Evolutionary conservation across 1,139 yeast species (phyloP).

Genomic region (Sugiyamaella pinicola): DNA sequence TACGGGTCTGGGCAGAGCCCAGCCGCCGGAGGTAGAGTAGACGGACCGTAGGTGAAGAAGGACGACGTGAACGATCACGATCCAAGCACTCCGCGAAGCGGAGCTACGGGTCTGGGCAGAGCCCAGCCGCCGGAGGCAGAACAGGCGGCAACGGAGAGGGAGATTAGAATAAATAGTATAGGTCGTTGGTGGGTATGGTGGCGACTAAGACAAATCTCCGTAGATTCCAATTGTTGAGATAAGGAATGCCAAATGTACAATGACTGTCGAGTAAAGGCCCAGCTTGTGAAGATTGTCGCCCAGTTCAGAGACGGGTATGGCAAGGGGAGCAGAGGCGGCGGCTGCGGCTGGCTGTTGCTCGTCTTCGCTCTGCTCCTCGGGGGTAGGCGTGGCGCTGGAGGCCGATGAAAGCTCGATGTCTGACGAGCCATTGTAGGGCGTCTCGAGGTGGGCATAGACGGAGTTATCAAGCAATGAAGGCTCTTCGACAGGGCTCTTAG

Average conservation of each 20-base stretch:
- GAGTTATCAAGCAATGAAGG: slow-evolving; percentile 34
- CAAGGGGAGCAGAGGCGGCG: background rate
- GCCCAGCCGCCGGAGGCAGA: too few relatives aligned
- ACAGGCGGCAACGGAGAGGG: too few relatives aligned
- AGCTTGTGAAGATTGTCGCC: slow-evolving; percentile 7
- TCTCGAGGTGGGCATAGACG: slow-evolving; percentile 30
- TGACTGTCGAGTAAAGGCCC: slow-evolving; percentile 25
- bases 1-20: too few relatives aligned
- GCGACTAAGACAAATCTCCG: slow-evolving; percentile 33
- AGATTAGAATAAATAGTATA: slow-evolving; percentile 11
- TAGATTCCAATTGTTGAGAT: slow-evolving; percentile 38
- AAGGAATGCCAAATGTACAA: slow-evolving; percentile 33
- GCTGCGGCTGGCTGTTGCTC: background rate
- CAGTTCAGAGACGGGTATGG: slow-evolving; percentile 11
- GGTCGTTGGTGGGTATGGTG: background rate
- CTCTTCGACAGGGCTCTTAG: slow-evolving; percentile 23
- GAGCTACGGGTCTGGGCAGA: too few relatives aligned
- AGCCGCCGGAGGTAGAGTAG: too few relatives aligned
- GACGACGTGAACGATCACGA: too few relatives aligned
- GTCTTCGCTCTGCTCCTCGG: slow-evolving; percentile 6
- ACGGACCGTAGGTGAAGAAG: too few relatives aligned
- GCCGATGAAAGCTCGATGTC: slow-evolving; percentile 16
- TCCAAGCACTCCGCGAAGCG: too few relatives aligned
- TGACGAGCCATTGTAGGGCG: slow-evolving; percentile 11
- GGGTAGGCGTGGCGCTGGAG: slow-evolving; percentile 10